Base-by-base conservation (phyloP, 805 yeast genomes). In the Zygosaccharomyces gambellarensis region DNA sequence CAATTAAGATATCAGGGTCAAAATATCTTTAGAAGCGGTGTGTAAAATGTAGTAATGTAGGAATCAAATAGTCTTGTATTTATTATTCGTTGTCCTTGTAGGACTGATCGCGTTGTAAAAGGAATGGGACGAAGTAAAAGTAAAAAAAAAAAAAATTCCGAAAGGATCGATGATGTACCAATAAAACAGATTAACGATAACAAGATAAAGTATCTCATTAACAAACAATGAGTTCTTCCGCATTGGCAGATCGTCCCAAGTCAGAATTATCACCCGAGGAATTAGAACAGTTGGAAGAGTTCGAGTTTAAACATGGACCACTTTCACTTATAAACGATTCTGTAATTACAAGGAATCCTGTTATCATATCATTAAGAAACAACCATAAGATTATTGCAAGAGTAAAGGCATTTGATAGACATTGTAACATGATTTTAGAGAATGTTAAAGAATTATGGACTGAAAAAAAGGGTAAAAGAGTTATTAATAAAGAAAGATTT, bases 371-470 rank as follows among this genome's bases (percentile, higher is more conserved):
- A 19, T 79, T 95, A 52, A 78, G 99, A 62, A 94, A 94, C 67
- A 90, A 92, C 67, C 97, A 90, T 64, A 94, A 94, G 69, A 75
- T 94, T 36, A 78, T 94, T 28, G 96, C 90, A 1, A 81, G 87
- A 56, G 94, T 94, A 45, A 87, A 87, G 62, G 97, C 98, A 0
- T 94, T 90, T 67, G 99, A 94, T 66, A 82, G 96, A 63, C 99
- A 94, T 69, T 85, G 96, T 54, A 94, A 94, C 68, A 80, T 94
- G 86, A 84, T 94, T 8, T 72, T 94, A 51, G 96, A 88, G 62
- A 88, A 90, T 60, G 97, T 92, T 31, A 89, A 87, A 65, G 99
- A 94, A 63, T 73, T 85, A 43, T 73, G 81, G 57, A 80, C 82
- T 45, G 95, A 94, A 5, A 85, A 84, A 61, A 81, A 80, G 57